Conservation (phyloP, 805 yeast genomes). For the Wickerhamiella azymoides region DNA sequence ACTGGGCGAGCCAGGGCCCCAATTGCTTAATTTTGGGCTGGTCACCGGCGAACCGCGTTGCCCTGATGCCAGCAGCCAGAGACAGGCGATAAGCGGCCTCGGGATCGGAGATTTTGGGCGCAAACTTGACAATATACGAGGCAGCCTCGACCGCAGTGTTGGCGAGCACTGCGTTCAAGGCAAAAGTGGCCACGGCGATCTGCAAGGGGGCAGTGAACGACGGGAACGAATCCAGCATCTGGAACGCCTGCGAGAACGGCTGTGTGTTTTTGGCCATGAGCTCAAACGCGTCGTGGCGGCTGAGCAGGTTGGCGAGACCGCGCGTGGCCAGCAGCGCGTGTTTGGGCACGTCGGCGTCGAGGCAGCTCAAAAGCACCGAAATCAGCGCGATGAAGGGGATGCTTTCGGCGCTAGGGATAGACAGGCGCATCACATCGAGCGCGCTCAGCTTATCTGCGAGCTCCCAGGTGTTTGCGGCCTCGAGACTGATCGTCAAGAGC, state of each 20-base stretch:
- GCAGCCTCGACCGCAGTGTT: neutral
- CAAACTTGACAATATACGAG: neutral
- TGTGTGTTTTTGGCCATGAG: conserved; percentile 15
- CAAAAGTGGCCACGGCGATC: conserved; percentile 34
- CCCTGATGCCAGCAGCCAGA: conserved; percentile 16
- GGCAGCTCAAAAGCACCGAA: conserved; percentile 17
- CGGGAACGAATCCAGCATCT: conserved; percentile 13
- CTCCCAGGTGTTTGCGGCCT: conserved; percentile 37
- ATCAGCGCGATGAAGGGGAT: conserved; percentile 25
- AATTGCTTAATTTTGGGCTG: neutral
- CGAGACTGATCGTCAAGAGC: conserved; percentile 27
- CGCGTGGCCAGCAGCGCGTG: conserved; percentile 44
- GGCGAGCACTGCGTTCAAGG: conserved; percentile 16
- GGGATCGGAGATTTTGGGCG: conserved; percentile 1
- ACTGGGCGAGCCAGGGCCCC: neutral
- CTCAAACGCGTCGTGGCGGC: conserved; percentile 20
- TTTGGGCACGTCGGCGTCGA: conserved; percentile 25
- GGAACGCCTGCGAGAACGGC: conserved; percentile 22
- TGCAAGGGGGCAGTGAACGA: conserved; percentile 13
- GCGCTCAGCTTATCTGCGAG: conserved; percentile 37
- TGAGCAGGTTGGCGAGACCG: conserved; percentile 41
- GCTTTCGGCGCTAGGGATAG: conserved; percentile 30
- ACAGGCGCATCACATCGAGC: conserved; percentile 44
- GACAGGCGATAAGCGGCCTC: conserved; percentile 19
- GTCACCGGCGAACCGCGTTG: conserved; percentile 2